These are phyloP conservation scores for Penicillium sp. DNA, from an alignment of 2,329 filamentous ascomycete genomes.

Conservation along the genomic window DNA sequence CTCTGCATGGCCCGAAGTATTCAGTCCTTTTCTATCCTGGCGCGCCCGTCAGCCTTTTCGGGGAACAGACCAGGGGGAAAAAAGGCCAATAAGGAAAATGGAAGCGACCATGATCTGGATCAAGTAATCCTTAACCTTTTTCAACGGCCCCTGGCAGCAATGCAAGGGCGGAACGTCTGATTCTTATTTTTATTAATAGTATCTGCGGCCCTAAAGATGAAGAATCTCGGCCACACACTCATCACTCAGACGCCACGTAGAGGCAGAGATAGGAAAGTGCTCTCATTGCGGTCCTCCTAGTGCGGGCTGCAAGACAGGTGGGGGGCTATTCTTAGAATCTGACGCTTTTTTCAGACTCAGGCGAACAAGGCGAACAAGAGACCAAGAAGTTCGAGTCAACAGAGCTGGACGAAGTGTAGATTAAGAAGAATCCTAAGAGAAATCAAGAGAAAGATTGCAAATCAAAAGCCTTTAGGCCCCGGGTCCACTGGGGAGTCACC, in stretches of 20 bases:
- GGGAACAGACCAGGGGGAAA: too few species aligned
- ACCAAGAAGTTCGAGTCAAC: not conserved
- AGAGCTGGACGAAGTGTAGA: not conserved
- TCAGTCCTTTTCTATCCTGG: not conserved
- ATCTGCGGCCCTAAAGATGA: not conserved
- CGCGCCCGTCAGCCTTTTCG: not conserved
- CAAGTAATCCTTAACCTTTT: not conserved
- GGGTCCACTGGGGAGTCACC: not conserved
- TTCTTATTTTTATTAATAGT: slow-evolving; percentile 23
- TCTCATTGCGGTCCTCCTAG: not conserved
- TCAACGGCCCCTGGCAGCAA: not conserved
- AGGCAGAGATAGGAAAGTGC: slow-evolving; percentile 1
- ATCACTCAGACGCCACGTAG: not conserved
- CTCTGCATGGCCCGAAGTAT: not conserved
- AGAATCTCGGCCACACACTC: not conserved
- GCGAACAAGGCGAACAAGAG: not conserved
- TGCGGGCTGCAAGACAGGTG: not conserved
- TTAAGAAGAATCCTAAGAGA: not conserved
- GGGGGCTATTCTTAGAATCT: slow-evolving; percentile 22
- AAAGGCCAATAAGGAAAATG: not conserved
- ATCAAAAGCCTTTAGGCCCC: not conserved
- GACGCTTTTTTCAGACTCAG: slow-evolving; percentile 1
- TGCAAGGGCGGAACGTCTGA: slow-evolving; percentile 20
- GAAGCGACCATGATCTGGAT: not conserved
- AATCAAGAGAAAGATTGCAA: not conserved